Base-by-base conservation (phyloP, 441 rosid genomes). In the Adansonia madagascariensis region DNA sequence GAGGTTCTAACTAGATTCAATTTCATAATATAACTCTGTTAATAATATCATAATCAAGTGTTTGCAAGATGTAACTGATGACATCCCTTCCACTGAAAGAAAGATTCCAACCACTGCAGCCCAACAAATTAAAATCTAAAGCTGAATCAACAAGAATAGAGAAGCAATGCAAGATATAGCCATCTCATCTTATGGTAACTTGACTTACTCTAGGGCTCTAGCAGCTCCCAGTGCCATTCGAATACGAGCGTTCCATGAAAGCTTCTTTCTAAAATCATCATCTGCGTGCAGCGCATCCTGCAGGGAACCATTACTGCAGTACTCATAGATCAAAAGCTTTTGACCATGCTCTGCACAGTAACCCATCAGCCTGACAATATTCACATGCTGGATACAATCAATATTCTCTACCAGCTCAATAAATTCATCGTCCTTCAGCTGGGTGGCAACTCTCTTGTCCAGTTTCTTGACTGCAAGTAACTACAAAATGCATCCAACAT, bases 271-370 rank as follows among this genome's bases (percentile, higher is more conserved):
- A 60, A 87, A 82, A 47, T 89, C 98, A 80, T 91, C 98, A 57
- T 94, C 99, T 44, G 90, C 85, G 80, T 92, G 98, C 72, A 97
- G 86, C 5, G 88, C 90, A 63, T 94, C 98, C 70, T 93, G 98
- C 74, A 97, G 80, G 1, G 97, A 86, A 56, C 99, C 97, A 47
- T 86, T 89, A 74, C 93, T 87, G 84, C 97, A 94, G 70, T 93
- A 94, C 84, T 97, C 98, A 22, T 88, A 91, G 71, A 94, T 85
- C 71, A 97, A 84, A 81, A 97, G 98, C 87, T 93, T 90, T 82
- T 94, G 92, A 46, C 88, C 93, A 77, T 94, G 97, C 90, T 93
- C 99, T 59, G 97, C 91, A 85, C 98, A 97, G 85, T 91, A 97
- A 64, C 99, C 99, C 88, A 87, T 86, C 65, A 97, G 93, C 79